Percentiles rank a stretch among this genome's conserved stretches.
Evolutionary conservation across 2,329 filamentous ascomycete species (phyloP).

Genomic region (Aphanoascus verrucosus): DNA sequence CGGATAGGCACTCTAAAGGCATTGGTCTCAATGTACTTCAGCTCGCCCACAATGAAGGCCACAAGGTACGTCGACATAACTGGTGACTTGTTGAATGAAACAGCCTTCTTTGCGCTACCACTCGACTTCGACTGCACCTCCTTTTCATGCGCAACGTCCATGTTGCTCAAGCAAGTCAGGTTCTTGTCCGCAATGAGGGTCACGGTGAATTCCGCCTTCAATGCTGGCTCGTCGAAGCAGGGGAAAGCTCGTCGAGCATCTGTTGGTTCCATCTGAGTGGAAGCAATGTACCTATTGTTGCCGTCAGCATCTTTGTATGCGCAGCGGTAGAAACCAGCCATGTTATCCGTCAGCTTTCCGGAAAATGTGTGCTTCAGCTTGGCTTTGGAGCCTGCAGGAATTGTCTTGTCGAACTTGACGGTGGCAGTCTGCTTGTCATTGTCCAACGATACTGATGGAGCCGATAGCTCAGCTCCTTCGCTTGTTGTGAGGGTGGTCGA

Average conservation of each 20-base stretch:
- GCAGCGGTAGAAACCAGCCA: constrained; percentile 95
- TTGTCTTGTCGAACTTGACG: constrained; percentile 61
- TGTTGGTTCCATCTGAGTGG: constrained; percentile 92
- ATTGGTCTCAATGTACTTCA: constrained; percentile 87
- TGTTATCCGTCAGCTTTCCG: constrained; percentile 78
- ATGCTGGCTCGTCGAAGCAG: constrained; percentile 88
- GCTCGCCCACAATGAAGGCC: constrained; percentile 86
- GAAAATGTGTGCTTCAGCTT: constrained; percentile 68
- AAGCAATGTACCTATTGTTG: constrained; percentile 69
- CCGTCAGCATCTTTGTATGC: constrained; percentile 80
- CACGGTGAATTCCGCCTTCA: constrained; percentile 87
- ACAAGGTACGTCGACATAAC: constrained; percentile 94
- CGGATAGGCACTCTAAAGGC: constrained; percentile 83
- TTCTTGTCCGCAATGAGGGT: constrained; percentile 84
- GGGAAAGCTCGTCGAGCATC: constrained; percentile 88
- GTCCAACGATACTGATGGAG: constrained; percentile 60
- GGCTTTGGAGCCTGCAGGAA: constrained; percentile 66
- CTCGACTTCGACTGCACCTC: constrained; percentile 56
- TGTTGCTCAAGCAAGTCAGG: constrained; percentile 88
- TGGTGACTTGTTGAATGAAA: constrained; percentile 85
- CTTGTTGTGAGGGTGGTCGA: constrained; percentile 54
- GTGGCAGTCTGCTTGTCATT: constrained; percentile 71
- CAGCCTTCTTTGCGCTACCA: constrained; percentile 62
- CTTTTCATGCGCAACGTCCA: constrained; percentile 77
- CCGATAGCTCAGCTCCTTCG: constrained; percentile 48